Evolutionary conservation across 2,329 filamentous ascomycete species (phyloP).

Genomic region (Taxawa tesnikishii): DNA sequence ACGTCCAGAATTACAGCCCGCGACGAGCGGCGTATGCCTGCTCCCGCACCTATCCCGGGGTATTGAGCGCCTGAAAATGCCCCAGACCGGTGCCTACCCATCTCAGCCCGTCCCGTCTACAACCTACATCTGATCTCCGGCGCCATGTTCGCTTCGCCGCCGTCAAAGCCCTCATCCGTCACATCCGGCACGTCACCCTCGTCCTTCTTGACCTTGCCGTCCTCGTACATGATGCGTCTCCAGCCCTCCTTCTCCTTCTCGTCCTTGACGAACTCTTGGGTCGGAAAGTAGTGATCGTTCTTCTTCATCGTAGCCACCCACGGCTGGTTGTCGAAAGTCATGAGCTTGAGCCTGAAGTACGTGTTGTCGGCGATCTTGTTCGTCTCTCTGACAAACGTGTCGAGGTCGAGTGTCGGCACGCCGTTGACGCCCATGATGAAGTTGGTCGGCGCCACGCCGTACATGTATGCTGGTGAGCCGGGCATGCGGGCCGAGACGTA

Average conservation of each 20-base stretch:
- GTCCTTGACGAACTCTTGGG: constrained; percentile 53
- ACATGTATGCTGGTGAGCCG: constrained; percentile 76
- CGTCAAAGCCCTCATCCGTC: not conserved
- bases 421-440: constrained; percentile 97
- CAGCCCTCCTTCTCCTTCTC: constrained; percentile 38
- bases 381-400: constrained; percentile 68
- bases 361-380: constrained; percentile 89
- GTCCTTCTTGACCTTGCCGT: constrained; percentile 23
- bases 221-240: constrained; percentile 44
- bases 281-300: constrained; percentile 88
- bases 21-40: too few species aligned
- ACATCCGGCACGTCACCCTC: constrained; percentile 15
- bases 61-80: too few species aligned
- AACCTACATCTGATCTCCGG: too few species aligned
- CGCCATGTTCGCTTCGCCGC: too few species aligned
- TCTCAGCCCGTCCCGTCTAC: too few species aligned
- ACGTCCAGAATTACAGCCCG: too few species aligned
- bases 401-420: constrained; percentile 67
- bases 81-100: too few species aligned
- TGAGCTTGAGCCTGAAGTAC: constrained; percentile 93
- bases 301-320: constrained; percentile 99
- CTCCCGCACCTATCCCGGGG: too few species aligned
- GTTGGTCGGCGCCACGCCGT: constrained; percentile 88
- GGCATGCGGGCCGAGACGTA: constrained; percentile 83
- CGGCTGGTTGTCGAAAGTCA: constrained; percentile 95